Conservation (phyloP, 805 yeast species). For the Priceomyces medius region DNA sequence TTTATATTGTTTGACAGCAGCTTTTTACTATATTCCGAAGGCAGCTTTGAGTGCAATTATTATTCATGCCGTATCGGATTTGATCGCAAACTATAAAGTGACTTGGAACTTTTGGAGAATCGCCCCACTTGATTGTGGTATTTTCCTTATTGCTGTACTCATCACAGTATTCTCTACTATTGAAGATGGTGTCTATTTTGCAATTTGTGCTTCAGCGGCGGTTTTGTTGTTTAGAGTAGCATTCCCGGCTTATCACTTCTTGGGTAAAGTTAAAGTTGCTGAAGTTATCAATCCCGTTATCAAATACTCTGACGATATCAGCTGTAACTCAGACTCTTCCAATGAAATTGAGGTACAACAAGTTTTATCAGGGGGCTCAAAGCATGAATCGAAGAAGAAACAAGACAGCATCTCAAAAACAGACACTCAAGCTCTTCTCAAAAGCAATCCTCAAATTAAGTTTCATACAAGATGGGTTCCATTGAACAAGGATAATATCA, state of each 20-base stretch:
- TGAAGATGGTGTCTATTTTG: conserved; percentile 89
- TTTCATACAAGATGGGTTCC: conserved; percentile 74
- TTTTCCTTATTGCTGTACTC: conserved; percentile 70
- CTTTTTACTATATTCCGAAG: conserved; percentile 87
- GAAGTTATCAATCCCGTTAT: conserved; percentile 67
- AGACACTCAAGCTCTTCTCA: conserved; percentile 22
- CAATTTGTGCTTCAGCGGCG: conserved; percentile 80
- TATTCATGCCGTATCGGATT: conserved; percentile 89
- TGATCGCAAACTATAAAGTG: conserved; percentile 67
- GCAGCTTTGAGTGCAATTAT: conserved; percentile 86
- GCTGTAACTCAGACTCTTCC: conserved; percentile 17
- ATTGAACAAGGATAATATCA: conserved; percentile 46
- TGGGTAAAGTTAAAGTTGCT: conserved; percentile 73
- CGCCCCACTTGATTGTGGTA: conserved; percentile 70
- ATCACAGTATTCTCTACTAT: conserved; percentile 76
- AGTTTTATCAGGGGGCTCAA: conserved; percentile 33
- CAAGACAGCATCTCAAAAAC: conserved; percentile 10
- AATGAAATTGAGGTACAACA: conserved; percentile 43
- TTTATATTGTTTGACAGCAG: conserved; percentile 74
- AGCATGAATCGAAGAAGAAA: conserved; percentile 23
- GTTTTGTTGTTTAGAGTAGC: conserved; percentile 70
- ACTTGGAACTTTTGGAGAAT: conserved; percentile 70
- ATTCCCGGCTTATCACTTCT: conserved; percentile 76
- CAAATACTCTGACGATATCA: conserved; percentile 21
- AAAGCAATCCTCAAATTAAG: conserved; percentile 33